Percentiles rank a stretch among this genome's conserved stretches.
Evolutionary conservation across 768 basidiomycete genomes (phyloP).

Genomic region (Lactarius deliciosus): DNA sequence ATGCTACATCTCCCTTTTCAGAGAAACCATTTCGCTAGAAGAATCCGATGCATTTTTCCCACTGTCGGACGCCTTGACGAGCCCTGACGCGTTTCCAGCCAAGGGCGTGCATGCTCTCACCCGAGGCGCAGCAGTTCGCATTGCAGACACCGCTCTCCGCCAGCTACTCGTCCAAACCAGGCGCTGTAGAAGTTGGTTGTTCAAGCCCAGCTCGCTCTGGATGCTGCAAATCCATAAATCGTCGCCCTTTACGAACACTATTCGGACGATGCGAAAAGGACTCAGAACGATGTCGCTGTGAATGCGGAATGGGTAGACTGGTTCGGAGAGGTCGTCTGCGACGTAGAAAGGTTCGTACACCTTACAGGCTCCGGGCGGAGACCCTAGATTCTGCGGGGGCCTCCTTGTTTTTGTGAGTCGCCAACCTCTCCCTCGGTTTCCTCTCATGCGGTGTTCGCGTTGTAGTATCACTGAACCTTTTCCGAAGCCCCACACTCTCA

Average conservation of each 20-base stretch:
- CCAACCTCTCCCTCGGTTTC: not conserved
- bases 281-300: conserved; percentile 25
- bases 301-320: conserved; percentile 68
- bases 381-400: conserved; percentile 44
- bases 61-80: conserved; percentile 62
- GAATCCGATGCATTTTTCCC: conserved; percentile 43
- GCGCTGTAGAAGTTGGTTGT: conserved; percentile 50
- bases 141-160: conserved; percentile 50
- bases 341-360: conserved; percentile 55
- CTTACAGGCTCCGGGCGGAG: conserved; percentile 48
- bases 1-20: conserved; percentile 36
- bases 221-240: conserved; percentile 75
- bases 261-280: conserved; percentile 35
- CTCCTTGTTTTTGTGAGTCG: conserved; percentile 34
- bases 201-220: conserved; percentile 72
- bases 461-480: conserved; percentile 33
- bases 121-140: conserved; percentile 54
- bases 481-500: conserved; percentile 50
- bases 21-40: conserved; percentile 80
- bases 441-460: conserved; percentile 5
- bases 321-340: conserved; percentile 74
- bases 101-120: conserved; percentile 40
- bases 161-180: conserved; percentile 50
- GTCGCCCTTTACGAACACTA: conserved; percentile 84
- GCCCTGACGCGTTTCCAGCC: conserved; percentile 44